These are phyloP conservation scores for Pleurotus sapidus DNA, from an alignment of 768 basidiomycete species.

Conservation along the genomic window DNA sequence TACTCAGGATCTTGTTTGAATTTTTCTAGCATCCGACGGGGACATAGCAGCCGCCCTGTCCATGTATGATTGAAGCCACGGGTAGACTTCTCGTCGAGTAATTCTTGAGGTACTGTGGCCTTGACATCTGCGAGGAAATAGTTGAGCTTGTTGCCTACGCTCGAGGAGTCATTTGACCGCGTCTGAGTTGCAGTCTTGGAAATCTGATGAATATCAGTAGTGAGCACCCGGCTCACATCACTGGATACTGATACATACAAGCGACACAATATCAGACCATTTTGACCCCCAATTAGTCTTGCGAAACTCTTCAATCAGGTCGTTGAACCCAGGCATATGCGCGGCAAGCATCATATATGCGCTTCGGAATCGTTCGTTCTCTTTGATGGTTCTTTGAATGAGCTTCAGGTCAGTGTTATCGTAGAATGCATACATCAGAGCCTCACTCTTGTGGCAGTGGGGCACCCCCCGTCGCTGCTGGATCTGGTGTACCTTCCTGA, in stretches of 20 bases:
- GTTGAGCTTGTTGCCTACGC: background rate
- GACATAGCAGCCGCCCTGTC: background rate
- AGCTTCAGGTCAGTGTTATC: background rate
- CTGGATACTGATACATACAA: background rate
- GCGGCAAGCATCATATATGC: background rate
- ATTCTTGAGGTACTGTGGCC: background rate
- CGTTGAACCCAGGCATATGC: background rate
- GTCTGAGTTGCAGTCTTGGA: too few species aligned
- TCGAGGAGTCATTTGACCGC: background rate
- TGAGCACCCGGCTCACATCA: background rate
- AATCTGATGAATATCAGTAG: too few species aligned
- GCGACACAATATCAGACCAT: background rate
- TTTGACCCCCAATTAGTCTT: background rate
- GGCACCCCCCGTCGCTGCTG: background rate
- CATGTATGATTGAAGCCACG: background rate
- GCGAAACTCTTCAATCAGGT: background rate
- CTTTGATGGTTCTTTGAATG: background rate
- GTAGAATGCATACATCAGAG: background rate
- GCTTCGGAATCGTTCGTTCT: background rate
- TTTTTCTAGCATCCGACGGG: background rate
- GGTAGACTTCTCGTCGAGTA: background rate
- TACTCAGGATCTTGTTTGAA: conserved; percentile 1
- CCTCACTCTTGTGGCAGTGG: background rate
- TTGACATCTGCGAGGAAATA: background rate
- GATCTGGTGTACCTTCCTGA: background rate